phyloP scores from a whole-genome alignment of 805 yeast genomes.

The Spathaspora girioi region DNA sequence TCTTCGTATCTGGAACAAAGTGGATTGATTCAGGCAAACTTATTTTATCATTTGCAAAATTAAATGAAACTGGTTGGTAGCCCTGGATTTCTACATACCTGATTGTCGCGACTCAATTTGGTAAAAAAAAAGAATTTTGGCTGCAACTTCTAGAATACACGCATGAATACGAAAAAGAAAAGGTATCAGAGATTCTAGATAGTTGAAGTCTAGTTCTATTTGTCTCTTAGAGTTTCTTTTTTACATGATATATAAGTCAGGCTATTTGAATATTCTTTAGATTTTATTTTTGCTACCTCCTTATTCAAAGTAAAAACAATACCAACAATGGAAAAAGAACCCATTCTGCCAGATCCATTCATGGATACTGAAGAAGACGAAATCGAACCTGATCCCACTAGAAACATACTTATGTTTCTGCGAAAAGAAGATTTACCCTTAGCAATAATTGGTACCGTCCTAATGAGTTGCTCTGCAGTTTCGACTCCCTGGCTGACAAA shows the following conservation, averaged over 20 bases:
- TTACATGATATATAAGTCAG: background rate
- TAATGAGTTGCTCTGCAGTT: conserved; percentile 51
- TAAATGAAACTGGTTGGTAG: background rate
- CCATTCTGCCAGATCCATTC: background rate
- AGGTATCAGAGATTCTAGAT: background rate
- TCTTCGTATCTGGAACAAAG: too few relatives aligned
- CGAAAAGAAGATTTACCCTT: conserved; percentile 12
- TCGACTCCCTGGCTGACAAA: conserved; percentile 61
- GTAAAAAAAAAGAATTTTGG: background rate
- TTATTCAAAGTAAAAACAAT: background rate
- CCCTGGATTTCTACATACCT: background rate
- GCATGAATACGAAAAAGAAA: background rate
- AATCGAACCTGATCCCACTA: background rate
- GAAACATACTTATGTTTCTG: conserved; percentile 13
- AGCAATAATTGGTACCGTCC: conserved; percentile 20
- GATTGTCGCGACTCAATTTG: background rate
- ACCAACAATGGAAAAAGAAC: background rate
- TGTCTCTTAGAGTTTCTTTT: background rate
- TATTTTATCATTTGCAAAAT: too few relatives aligned
- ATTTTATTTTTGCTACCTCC: background rate
- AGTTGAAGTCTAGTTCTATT: background rate
- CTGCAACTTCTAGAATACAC: background rate
- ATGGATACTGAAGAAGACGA: background rate
- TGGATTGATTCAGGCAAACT: too few relatives aligned
- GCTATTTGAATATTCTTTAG: background rate